phyloP scores from a whole-genome alignment of 2,329 filamentous ascomycete genomes.

The Metarhizium rileyi region DNA sequence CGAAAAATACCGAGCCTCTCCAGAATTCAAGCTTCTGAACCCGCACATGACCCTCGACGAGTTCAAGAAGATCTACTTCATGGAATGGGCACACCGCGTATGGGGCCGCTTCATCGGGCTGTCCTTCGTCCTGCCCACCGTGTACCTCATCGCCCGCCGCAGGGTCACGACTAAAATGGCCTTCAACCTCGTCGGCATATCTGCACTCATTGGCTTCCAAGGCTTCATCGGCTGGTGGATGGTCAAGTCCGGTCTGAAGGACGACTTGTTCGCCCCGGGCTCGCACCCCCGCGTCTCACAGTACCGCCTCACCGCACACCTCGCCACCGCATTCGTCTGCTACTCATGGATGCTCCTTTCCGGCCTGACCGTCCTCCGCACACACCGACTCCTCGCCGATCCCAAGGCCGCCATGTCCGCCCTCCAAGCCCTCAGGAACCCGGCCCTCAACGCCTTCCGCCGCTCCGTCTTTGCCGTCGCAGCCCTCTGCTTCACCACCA shows the following conservation, averaged over 20 bases:
- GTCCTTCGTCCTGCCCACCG: slow-evolving; percentile 76
- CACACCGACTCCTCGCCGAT: slow-evolving; percentile 59
- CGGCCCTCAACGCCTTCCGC: slow-evolving; percentile 64
- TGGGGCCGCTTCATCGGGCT: slow-evolving; percentile 91
- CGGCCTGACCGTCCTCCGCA: slow-evolving; percentile 73
- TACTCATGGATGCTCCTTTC: slow-evolving; percentile 93
- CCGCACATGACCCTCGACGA: slow-evolving; percentile 85
- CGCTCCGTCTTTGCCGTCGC: slow-evolving; percentile 61
- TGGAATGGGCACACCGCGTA: slow-evolving; percentile 95
- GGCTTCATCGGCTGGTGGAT: slow-evolving; percentile 99
- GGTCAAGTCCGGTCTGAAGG: slow-evolving; percentile 93
- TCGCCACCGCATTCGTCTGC: slow-evolving; percentile 83
- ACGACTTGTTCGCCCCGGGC: slow-evolving; percentile 87
- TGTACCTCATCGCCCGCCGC: slow-evolving; percentile 77
- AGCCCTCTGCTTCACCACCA: slow-evolving; percentile 74
- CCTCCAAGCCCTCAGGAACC: slow-evolving; percentile 52
- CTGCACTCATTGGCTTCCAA: slow-evolving; percentile 84
- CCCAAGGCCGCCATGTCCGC: slow-evolving; percentile 52
- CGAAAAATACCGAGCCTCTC: slow-evolving; percentile 80
- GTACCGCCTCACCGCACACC: slow-evolving; percentile 82
- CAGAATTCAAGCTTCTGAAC: slow-evolving; percentile 88
- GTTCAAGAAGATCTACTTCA: slow-evolving; percentile 98
- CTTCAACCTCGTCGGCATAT: slow-evolving; percentile 69
- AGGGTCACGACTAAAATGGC: slow-evolving; percentile 74
- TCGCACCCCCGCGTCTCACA: slow-evolving; percentile 88